Evolutionary conservation across 106 monocot species (phyloP).

Genomic region (Dendrobium huoshanense): DNA sequence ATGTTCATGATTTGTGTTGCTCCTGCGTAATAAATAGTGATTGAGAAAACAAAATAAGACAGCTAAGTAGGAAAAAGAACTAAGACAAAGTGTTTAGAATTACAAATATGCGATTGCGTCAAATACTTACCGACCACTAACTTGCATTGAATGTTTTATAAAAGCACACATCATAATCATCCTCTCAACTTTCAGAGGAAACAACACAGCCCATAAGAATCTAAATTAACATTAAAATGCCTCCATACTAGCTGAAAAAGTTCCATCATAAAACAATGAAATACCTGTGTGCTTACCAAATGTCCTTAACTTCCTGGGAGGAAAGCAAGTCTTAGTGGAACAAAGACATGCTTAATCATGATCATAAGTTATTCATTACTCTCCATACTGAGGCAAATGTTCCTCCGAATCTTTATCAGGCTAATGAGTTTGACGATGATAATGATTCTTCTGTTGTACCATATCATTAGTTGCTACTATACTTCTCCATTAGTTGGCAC

Average conservation of each 20-base stretch:
- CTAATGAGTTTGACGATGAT: not conserved
- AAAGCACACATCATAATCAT: not conserved
- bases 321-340: not conserved
- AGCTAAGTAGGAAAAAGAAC: not conserved
- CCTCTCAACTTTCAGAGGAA: not conserved
- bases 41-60: not conserved
- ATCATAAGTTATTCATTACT: not conserved
- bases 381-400: not conserved
- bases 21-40: slow-evolving; percentile 38
- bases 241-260: not conserved
- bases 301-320: not conserved
- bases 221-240: not conserved
- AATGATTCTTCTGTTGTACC: not conserved
- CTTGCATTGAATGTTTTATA: not conserved
- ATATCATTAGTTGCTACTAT: not conserved
- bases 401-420: not conserved
- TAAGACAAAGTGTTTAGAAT: not conserved
- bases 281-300: not conserved
- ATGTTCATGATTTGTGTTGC: slow-evolving; percentile 97
- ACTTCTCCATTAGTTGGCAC: not conserved
- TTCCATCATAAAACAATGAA: not conserved
- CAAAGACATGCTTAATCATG: not conserved
- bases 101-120: not conserved
- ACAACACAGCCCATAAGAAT: not conserved
- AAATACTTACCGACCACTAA: not conserved